Base-by-base conservation (phyloP, 208 protist species). In the Trypanosoma platydactyli region DNA sequence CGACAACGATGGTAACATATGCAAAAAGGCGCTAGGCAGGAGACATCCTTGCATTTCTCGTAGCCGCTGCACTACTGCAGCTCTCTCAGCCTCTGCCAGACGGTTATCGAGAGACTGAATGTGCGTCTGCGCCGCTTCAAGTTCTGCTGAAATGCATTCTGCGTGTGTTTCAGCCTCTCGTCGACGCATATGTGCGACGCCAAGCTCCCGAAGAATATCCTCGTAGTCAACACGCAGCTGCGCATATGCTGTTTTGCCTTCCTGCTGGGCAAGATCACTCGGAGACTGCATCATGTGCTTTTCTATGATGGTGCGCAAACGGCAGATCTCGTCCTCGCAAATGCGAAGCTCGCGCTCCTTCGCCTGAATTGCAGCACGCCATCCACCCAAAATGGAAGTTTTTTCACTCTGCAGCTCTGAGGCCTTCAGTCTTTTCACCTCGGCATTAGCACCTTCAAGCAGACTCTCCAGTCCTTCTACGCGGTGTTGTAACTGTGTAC, bases 291-390 rank as follows among this genome's bases (percentile, higher is more conserved):
- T 27, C 24, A 89, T 64, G 57, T 85, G 81, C 18, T 73, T 59
- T 15, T 92, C 81, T 49, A 92, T 61, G 38, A 88, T 71, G 20
- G 56, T 53, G 66, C 87, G 80, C 22, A 94, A 76, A 25, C 83
- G 79, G 52, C 71, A 48, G 18, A 94, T 82, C 54, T 94, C 89
- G 27, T 87, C 80, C 38, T 94, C 89, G 62, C 84, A 94, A 29
- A 91, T 59, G 35, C 73, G 77, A 33, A 94, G 64, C 64, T 94
- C 89, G 16, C 82, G 70, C 58, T 92, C 86, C 71, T 94, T 94
- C 7, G 79, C 81, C 18, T 82, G 73, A 51, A 90, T 56, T 30
- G 84, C 78, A 30, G 75, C 66, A 77, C 56, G 44, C 71, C 77
- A 68, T 59, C 44, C 52, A 73, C 44, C n/a, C 48, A 69, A 46